Base-by-base conservation (phyloP, 2,329 filamentous ascomycete genomes). In the Cercospora sp. region DNA sequence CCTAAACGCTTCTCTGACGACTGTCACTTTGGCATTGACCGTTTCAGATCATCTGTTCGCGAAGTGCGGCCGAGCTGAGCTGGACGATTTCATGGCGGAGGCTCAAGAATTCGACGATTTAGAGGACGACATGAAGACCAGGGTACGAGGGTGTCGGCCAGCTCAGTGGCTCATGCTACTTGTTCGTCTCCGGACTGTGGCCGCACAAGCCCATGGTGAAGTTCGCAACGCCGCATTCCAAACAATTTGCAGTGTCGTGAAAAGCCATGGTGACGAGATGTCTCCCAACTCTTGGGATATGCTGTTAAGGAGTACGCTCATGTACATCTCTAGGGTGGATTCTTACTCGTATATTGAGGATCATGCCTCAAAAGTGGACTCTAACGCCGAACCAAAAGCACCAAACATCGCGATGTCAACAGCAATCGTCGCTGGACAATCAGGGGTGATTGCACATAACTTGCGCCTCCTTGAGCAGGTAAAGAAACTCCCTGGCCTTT, bases 11-110 rank as follows among this genome's bases (percentile, higher is more conserved):
- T 94, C 94, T 0, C 83, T 99, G 28, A 98, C 95, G 87, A 95
- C 94, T 1, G 92, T 97, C 8, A 97, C 94, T 0, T 95, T 96
- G 76, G 96, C 97, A 78, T 97, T 94, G 93, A 94, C 94, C 64
- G 87, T 97, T 7, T 97, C 94, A 0, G 94, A 97, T 78, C 95
- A 94, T 71, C 83, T 98, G 20, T 85, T 87, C 65, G 80, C 80
- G 7, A 81, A 83, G 42, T 82, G 82, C 60, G 81, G 83, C 23
- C 74, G 77, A 4, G 75, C 78, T 3, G 74, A 74, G 23, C 72
- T 83, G 1, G 76, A 77, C 8, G 70, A 70, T 2, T 69, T 77
- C 28, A 68, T 74, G 10, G 23, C 55, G 9, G 30, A 67, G 18
- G 60, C 72, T 5, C 62, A 71, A 36, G 72, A 74, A 5, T 69